phyloP scores from a whole-genome alignment of 2,329 filamentous ascomycete genomes.

The Pseudopyrenochaeta lycopersici region DNA sequence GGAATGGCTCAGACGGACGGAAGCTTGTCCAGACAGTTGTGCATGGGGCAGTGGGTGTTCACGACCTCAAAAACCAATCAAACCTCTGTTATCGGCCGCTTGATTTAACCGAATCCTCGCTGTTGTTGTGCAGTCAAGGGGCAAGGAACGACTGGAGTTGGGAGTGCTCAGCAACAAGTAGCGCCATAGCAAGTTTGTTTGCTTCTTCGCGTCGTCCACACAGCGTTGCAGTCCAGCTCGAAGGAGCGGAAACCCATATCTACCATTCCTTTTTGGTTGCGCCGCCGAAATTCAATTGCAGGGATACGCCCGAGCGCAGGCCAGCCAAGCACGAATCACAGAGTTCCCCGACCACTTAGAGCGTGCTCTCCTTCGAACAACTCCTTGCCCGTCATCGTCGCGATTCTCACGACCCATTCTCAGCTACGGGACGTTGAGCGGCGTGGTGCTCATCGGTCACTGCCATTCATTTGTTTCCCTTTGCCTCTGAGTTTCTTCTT shows the following conservation, averaged over 20 bases:
- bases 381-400: slow-evolving; percentile 31
- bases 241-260: slow-evolving; percentile 2
- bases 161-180: not conserved
- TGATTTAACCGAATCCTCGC: not conserved
- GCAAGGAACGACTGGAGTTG: not conserved
- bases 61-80: slow-evolving; percentile 14
- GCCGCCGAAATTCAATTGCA: slow-evolving; percentile 20
- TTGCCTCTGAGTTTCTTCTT: slow-evolving; percentile 22
- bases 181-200: not conserved
- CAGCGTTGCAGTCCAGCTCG: not conserved
- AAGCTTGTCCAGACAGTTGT: slow-evolving; percentile 25
- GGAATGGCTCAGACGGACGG: slow-evolving; percentile 24
- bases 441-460: slow-evolving; percentile 25
- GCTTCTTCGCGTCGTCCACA: slow-evolving; percentile 7
- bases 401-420: slow-evolving; percentile 20
- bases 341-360: slow-evolving; percentile 22
- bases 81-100: slow-evolving; percentile 5
- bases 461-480: slow-evolving; percentile 34
- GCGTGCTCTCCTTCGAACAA: slow-evolving; percentile 26
- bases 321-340: slow-evolving; percentile 38
- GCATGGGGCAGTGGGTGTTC: slow-evolving; percentile 20
- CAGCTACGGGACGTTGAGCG: slow-evolving; percentile 31
- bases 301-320: slow-evolving; percentile 16
- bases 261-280: slow-evolving; percentile 15
- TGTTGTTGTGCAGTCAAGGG: not conserved